Conservation (phyloP, 768 basidiomycete species). For the Suillus alpinus region DNA sequence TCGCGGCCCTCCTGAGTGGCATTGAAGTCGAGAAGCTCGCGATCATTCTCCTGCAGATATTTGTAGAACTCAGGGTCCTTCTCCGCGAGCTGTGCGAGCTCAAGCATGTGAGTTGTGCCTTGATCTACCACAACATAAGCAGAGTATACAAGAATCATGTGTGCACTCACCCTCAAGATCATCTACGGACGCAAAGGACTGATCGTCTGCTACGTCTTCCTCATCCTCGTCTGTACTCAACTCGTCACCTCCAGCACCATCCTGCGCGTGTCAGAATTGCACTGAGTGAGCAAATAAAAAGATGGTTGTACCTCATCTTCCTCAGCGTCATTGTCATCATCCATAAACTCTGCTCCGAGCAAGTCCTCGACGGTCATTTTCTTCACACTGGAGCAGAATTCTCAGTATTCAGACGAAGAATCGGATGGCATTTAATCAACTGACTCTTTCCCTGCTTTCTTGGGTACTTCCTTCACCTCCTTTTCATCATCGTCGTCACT, state of each 20-base stretch:
- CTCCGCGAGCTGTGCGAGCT: conserved; percentile 85
- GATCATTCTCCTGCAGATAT: conserved; percentile 94
- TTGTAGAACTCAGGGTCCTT: conserved; percentile 99
- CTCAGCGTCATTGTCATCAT: conserved; percentile 45
- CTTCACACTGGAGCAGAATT: conserved; percentile 14
- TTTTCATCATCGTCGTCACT: conserved; percentile 29
- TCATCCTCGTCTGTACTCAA: conserved; percentile 43
- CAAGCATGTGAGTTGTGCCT: conserved; percentile 70
- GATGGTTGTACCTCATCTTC: conserved; percentile 29
- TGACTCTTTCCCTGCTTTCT: conserved; percentile 1
- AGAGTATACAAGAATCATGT: neutral
- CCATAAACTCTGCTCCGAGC: conserved; percentile 71
- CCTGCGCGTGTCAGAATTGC: conserved; percentile 8
- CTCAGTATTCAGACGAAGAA: neutral
- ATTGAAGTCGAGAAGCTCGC: conserved; percentile 83
- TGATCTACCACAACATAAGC: conserved; percentile 46
- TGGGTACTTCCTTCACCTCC: conserved; percentile 2
- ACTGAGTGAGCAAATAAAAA: neutral
- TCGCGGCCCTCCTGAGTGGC: conserved; percentile 37
- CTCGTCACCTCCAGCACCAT: conserved; percentile 24
- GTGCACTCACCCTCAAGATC: conserved; percentile 59
- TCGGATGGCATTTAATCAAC: conserved; percentile 1
- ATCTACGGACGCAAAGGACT: conserved; percentile 76
- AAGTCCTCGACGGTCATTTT: conserved; percentile 77
- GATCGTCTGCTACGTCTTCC: conserved; percentile 47